Evolutionary conservation across 352 stramenopile genomes (phyloP).

Genomic region (Phytopythium cucurbitacearum): DNA sequence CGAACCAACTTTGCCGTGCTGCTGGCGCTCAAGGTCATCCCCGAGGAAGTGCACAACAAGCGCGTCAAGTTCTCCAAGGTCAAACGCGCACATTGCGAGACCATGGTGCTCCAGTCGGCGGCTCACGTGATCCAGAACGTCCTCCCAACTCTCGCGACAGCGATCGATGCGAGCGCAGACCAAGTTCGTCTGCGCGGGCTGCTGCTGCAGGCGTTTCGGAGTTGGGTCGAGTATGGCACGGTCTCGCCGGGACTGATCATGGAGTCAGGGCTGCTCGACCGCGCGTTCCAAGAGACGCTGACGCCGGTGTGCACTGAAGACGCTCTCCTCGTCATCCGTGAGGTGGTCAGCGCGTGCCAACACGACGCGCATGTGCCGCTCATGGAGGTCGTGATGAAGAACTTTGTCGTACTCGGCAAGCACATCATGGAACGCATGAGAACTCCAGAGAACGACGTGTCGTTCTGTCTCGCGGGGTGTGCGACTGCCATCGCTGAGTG

Average conservation of each 20-base stretch:
- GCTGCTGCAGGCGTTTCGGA: conserved; percentile 59
- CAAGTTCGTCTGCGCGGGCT: conserved; percentile 41
- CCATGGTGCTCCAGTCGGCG: conserved; percentile 63
- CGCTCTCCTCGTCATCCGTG: conserved; percentile 57
- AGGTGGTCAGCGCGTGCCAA: conserved; percentile 58
- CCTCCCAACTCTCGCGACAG: conserved; percentile 44
- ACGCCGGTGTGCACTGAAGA: conserved; percentile 29
- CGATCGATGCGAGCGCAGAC: conserved; percentile 51
- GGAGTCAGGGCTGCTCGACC: conserved; percentile 53
- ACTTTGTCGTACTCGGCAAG: conserved; percentile 72
- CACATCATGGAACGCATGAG: conserved; percentile 35
- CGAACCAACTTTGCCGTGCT: conserved; percentile 75
- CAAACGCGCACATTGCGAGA: conserved; percentile 56
- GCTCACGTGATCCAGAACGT: conserved; percentile 55
- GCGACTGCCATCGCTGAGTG: conserved; percentile 65
- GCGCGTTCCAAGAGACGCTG: conserved; percentile 54
- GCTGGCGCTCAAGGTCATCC: conserved; percentile 69
- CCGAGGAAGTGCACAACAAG: conserved; percentile 75
- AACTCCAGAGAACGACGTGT: background rate
- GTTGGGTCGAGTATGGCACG: conserved; percentile 71
- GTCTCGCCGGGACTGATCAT: conserved; percentile 48
- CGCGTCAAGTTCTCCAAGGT: conserved; percentile 74
- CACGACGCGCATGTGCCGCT: conserved; percentile 56
- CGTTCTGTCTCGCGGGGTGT: conserved; percentile 39
- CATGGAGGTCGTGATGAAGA: conserved; percentile 75